Evolutionary conservation across 352 stramenopile genomes (phyloP), one percentile per base, ranked within the genome.

Genomic region (Thraustotheca clavata): DNA sequence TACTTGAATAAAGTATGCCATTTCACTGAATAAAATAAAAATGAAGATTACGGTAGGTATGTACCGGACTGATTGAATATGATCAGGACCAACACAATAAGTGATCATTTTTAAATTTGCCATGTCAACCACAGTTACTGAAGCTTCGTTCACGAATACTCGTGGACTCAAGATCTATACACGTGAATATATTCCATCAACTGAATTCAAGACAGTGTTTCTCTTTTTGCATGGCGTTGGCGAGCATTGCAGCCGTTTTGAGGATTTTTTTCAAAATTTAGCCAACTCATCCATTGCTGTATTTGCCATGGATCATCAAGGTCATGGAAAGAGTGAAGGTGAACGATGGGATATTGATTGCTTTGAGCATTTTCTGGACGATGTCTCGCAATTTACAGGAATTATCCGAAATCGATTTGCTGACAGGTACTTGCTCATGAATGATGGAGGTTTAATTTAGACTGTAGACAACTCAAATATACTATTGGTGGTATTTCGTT

Each of bases 281-380:
- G 33, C 35, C 7, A 50, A 11, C 35, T 26, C 49, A 35, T 22
- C 29, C 32, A 63, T 63, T 5, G 55, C 55, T 18, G 55, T 63
- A 22, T 50, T 49, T 26, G 55, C 55, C 1, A 35, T 63, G 55
- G 55, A 63, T 35, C 55, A 63, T 32, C 55, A 63, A 24, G 55
- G 55, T 1, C 55, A 63, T 22, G 55, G 55, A 11, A 24, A 54
- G 18, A 63, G 55, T 31, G 55, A 35, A 8, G 55, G 55, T 22
- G 35, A 46, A 7, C 55, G 34, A 12, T 63, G 49, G 14, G 55
- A 63, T 31, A 31, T 46, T 39, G 33, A 27, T 16, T 20, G 11
- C n/a, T 63, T 63, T 27, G 34, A 54, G 11, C n/a, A 31, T 7
- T 63, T 63, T 27, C 35, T 20, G 1, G 55, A 63, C 0, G 55